Base-by-base conservation (phyloP, 1,139 yeast genomes). In the Hansenula anomala region DNA sequence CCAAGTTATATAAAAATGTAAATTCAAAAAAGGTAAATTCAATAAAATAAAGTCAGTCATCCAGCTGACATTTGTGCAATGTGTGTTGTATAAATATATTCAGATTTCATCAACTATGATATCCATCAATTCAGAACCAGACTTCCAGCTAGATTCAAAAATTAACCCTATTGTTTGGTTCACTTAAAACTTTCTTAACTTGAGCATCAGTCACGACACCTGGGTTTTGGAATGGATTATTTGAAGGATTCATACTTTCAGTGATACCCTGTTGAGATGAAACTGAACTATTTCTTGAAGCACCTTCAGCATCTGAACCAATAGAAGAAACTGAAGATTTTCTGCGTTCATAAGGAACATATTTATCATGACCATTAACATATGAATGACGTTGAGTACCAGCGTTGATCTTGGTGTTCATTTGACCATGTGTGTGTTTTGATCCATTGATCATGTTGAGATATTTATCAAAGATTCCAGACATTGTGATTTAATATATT, bases 381-480 rank as follows among this genome's bases (percentile, higher is more conserved):
- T n/a, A n/a, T 9, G 41, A 43, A 19, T 38, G 34, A 11, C 42
- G 33, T 30, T 40, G 39, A 35, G 36, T 41, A 10, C 41, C 44
- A 2, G 52, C 36, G 39, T 51, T 52, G 8, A 48, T 38, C 25
- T 39, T 46, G 2, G 52, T 45, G 37, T 45, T 36, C 35, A 48
- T 45, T 28, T 44, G 46, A 13, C 46, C 45, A 36, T 35, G 40
- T 6, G 42, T 44, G 30, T 33, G 40, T 25, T 36, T 36, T n/a
- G 47, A 39, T 18, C 46, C 46, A 39, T 47, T 47, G 42, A 52
- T 41, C 50, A 45, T 44, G 41, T 40, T 42, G 14, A 52, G 28
- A 38, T 52, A 52, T 34, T 51, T 51, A 37, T 52, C 56, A 29
- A 52, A 52, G 39, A 52, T 52, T 35, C 56, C 56, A 9, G 56